These are phyloP conservation scores for Coprinellus micaceus DNA, from an alignment of 768 basidiomycete species.

Conservation along the genomic window DNA sequence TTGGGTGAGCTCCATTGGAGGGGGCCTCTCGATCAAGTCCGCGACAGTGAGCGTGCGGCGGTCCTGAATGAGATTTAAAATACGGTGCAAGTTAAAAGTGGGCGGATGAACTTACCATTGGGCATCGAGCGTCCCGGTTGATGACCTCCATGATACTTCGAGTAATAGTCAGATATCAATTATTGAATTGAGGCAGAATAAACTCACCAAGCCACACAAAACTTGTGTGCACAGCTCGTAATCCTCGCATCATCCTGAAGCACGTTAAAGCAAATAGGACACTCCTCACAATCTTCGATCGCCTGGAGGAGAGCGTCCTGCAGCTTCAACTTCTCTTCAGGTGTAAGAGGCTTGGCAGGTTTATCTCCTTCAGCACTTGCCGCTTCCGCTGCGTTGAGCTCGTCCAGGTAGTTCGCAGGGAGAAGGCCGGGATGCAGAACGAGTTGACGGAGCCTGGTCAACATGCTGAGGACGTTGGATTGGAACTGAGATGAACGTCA, in stretches of 20 bases:
- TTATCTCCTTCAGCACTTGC: constrained; percentile 25
- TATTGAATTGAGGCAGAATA: neutral
- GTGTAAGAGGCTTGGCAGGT: constrained; percentile 38
- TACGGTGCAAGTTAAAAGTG: neutral
- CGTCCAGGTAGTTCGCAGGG: constrained; percentile 66
- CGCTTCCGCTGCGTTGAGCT: constrained; percentile 43
- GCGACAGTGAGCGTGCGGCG: constrained; percentile 54
- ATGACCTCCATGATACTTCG: constrained; percentile 68
- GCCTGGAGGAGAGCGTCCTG: constrained; percentile 58
- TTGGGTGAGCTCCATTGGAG: constrained; percentile 69
- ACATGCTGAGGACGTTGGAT: constrained; percentile 70
- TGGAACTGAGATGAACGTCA: constrained; percentile 43
- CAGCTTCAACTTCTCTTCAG: constrained; percentile 51
- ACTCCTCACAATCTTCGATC: constrained; percentile 81
- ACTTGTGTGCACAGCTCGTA: constrained; percentile 68
- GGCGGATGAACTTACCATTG: constrained; percentile 52
- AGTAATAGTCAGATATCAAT: neutral
- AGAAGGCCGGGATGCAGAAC: constrained; percentile 76
- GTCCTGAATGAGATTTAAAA: constrained; percentile 44
- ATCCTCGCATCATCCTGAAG: constrained; percentile 60
- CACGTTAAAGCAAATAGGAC: constrained; percentile 67
- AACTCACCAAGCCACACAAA: constrained; percentile 65
- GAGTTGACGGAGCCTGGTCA: constrained; percentile 84
- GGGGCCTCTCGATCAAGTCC: constrained; percentile 60
- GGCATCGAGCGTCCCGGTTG: constrained; percentile 69